Evolutionary conservation across 2,329 filamentous ascomycete genomes (phyloP).

Genomic region (Chrysoporthe deuterocubensis): DNA sequence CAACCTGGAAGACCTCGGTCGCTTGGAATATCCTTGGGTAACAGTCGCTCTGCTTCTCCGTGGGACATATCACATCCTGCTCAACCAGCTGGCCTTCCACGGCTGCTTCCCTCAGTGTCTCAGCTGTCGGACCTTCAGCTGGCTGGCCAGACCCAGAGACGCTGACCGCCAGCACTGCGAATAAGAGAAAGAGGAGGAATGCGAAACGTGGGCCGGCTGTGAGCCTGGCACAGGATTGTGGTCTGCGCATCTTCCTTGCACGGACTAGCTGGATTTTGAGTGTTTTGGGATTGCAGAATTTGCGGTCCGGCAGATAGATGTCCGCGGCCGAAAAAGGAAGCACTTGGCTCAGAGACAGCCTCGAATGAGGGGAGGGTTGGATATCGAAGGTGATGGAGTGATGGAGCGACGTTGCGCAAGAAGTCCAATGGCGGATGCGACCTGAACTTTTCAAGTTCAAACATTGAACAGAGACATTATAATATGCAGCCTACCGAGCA

Average conservation of each 20-base stretch:
- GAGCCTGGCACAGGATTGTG: background rate
- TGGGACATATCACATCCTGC: constrained; percentile 67
- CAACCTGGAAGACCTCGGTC: constrained; percentile 66
- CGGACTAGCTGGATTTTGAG: background rate
- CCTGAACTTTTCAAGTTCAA: background rate
- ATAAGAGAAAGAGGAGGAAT: constrained; percentile 20
- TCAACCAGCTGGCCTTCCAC: background rate
- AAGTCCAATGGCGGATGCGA: background rate
- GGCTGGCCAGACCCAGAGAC: constrained; percentile 4
- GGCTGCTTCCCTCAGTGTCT: constrained; percentile 6
- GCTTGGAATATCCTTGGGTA: constrained; percentile 68
- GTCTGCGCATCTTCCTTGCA: constrained; percentile 9
- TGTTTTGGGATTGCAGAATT: background rate
- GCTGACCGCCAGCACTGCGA: constrained; percentile 23
- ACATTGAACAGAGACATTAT: background rate
- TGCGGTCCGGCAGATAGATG: background rate
- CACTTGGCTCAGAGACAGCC: background rate
- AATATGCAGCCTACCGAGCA: background rate
- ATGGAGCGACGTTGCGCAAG: background rate
- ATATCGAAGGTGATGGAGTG: background rate
- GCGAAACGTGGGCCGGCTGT: constrained; percentile 12
- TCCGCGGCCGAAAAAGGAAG: background rate
- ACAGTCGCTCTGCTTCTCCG: constrained; percentile 62
- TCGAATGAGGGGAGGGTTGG: too few relatives aligned
- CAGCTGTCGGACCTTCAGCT: background rate